Evolutionary conservation across 1,139 yeast genomes (phyloP).

Genomic region (Candida sanyaensis): DNA sequence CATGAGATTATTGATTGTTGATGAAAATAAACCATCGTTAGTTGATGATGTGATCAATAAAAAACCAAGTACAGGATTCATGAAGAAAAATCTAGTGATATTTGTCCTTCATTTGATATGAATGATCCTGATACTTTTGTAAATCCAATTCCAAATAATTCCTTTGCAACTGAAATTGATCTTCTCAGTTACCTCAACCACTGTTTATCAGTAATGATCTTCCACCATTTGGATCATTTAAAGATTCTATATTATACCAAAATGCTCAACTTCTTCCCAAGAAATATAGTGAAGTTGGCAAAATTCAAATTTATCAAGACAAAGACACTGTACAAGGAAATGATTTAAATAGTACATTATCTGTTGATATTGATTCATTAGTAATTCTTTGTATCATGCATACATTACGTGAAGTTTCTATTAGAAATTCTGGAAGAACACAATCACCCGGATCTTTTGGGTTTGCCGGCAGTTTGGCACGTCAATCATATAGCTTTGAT

Average conservation of each 20-base stretch:
- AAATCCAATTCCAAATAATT: slow-evolving; percentile 34
- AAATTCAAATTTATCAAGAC: slow-evolving; percentile 39
- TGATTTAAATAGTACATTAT: slow-evolving; percentile 29
- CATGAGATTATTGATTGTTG: slow-evolving; percentile 37
- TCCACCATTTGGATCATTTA: slow-evolving; percentile 45
- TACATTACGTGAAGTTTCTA: slow-evolving; percentile 34
- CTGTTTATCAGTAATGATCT: slow-evolving; percentile 31
- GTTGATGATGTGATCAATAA: slow-evolving; percentile 38
- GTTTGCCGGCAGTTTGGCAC: neutral
- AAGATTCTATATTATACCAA: slow-evolving; percentile 29
- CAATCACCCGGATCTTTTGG: slow-evolving; percentile 5
- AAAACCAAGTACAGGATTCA: slow-evolving; percentile 28
- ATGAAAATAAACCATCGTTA: slow-evolving; percentile 35
- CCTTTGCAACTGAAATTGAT: slow-evolving; percentile 10
- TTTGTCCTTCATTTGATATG: slow-evolving; percentile 7
- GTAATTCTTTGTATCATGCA: slow-evolving; percentile 33
- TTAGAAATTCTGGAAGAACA: slow-evolving; percentile 23
- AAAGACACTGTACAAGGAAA: slow-evolving; percentile 4
- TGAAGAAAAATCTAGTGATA: slow-evolving; percentile 16
- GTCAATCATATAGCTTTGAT: neutral
- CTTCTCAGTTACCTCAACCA: neutral
- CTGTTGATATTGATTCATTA: slow-evolving; percentile 33
- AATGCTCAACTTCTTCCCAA: slow-evolving; percentile 28
- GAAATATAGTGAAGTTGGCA: slow-evolving; percentile 38
- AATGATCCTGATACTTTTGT: slow-evolving; percentile 18